Percentiles rank a stretch among this genome's conserved stretches.
These are phyloP conservation scores for Jaapia argillacea DNA, from an alignment of 768 basidiomycete genomes.

Conservation along the genomic window DNA sequence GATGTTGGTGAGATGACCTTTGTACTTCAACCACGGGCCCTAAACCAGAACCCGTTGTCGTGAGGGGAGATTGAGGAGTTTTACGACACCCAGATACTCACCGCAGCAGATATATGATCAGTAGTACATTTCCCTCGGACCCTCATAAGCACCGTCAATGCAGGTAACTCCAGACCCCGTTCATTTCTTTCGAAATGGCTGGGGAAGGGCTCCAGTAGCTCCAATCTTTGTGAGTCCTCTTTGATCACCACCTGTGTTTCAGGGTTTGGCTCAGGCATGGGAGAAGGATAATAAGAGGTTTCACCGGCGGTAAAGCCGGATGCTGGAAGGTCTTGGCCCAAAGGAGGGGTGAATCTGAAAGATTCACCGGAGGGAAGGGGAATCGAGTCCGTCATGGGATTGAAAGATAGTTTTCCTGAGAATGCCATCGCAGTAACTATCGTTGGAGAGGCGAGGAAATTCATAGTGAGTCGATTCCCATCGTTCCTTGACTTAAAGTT, in stretches of 20 bases:
- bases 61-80: background rate
- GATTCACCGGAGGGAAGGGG: constrained; percentile 54
- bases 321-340: constrained; percentile 75
- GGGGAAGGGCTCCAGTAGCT: constrained; percentile 76
- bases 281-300: constrained; percentile 65
- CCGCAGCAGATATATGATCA: constrained; percentile 96
- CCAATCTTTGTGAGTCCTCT: constrained; percentile 74
- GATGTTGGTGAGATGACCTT: constrained; percentile 93
- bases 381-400: constrained; percentile 76
- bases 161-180: constrained; percentile 64
- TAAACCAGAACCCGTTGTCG: constrained; percentile 16
- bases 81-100: constrained; percentile 34
- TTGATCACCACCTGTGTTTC: constrained; percentile 70
- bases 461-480: constrained; percentile 90
- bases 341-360: constrained; percentile 82
- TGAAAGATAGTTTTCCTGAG: constrained; percentile 87
- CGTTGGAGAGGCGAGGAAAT: constrained; percentile 95
- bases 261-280: constrained; percentile 65
- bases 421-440: constrained; percentile 98
- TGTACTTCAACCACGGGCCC: constrained; percentile 99
- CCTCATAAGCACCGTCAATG: constrained; percentile 77
- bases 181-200: constrained; percentile 57
- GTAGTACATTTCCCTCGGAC: constrained; percentile 99
- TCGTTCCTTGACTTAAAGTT: constrained; percentile 96
- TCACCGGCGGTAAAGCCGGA: constrained; percentile 75